Evolutionary conservation across 2,329 filamentous ascomycete species (phyloP), one percentile per base, ranked within the genome.

Genomic region (Xylariales sp.): DNA sequence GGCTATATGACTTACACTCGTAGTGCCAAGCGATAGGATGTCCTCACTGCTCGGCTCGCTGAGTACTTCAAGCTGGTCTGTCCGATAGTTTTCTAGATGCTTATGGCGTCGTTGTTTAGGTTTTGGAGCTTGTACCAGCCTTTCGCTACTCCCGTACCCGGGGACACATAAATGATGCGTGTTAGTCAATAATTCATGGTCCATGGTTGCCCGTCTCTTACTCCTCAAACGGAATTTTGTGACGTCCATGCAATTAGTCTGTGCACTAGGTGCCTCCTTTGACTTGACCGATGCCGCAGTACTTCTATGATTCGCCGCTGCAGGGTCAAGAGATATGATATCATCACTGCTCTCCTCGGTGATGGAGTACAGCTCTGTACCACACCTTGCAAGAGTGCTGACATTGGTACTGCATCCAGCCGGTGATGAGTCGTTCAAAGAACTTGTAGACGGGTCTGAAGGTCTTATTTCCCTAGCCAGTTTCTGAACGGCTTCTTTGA

Each of bases 401-500:
- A 27, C 24, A n/a, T 8, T n/a, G 24, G 27, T 11, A 31, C 22
- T 9, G 10, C 9, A 32, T 7, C 12, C 16, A 25, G 18, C 28
- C 7, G n/a, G 14, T 9, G n/a, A 14, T 44, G 7, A 15, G 14
- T 38, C 38, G 33, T 11, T 40, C 31, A 3, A 24, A 21, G 22
- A 15, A 45, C n/a, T 40, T n/a, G 16, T 3, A 5, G 50, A 47
- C 2, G 43, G 42, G 10, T 52, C 44, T 8, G 53, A 55, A 15
- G 52, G 54, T 16, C 40, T 41, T 15, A 60, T 31, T 15, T 59
- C 54, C n/a, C 42, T 28, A 7, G 55, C 56, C 32, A 45, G 51
- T 39, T 52, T 45, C 38, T 50, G 51, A 15, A 47, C 49, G 33
- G 56, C 56, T 32, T 58, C 51, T 35, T 49, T 47, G 5, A 59